Percentiles rank a stretch among this genome's conserved stretches.
Conservation (phyloP, 371 early-diverging fungal genomes). For the Coemansia sp. region DNA sequence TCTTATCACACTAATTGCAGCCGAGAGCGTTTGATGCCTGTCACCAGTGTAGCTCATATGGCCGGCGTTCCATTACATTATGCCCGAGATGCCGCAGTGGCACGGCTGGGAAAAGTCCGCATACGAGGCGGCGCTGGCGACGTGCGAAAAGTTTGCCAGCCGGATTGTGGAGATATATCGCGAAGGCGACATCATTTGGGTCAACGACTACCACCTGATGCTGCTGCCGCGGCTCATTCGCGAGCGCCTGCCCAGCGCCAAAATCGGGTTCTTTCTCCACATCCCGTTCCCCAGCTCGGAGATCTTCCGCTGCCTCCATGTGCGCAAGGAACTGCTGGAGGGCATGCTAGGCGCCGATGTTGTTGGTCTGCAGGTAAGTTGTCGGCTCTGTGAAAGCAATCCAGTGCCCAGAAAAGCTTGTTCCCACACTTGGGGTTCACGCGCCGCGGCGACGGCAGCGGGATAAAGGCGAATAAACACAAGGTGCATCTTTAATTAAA, state of each 20-base stretch:
- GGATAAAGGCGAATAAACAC: no score
- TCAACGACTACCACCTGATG: constrained; percentile 97
- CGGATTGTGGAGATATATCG: constrained; percentile 69
- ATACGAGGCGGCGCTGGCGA: constrained; percentile 84
- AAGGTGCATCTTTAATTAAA: constrained; percentile 48
- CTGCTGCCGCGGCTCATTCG: constrained; percentile 86
- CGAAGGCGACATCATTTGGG: constrained; percentile 92
- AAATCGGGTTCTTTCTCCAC: constrained; percentile 96
- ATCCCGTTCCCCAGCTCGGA: constrained; percentile 95
- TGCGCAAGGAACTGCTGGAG: constrained; percentile 84
- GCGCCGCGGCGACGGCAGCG: not conserved
- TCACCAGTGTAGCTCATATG: constrained; percentile 70
- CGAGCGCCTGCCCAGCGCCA: constrained; percentile 70
- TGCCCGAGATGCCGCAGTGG: constrained; percentile 82
- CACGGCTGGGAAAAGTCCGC: constrained; percentile 63
- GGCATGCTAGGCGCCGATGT: constrained; percentile 93
- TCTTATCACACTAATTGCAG: not conserved
- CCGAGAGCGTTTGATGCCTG: not conserved
- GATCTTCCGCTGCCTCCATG: constrained; percentile 92
- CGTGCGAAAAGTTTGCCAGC: constrained; percentile 87
- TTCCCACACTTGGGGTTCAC: not conserved
- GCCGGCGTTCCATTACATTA: constrained; percentile 97
- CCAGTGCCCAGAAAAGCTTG: not conserved
- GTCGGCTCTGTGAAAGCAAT: no score
- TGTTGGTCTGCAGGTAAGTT: constrained; percentile 80